Base-by-base conservation (phyloP, 2,329 filamentous ascomycete species). In the Sclerotinia subarctica region DNA sequence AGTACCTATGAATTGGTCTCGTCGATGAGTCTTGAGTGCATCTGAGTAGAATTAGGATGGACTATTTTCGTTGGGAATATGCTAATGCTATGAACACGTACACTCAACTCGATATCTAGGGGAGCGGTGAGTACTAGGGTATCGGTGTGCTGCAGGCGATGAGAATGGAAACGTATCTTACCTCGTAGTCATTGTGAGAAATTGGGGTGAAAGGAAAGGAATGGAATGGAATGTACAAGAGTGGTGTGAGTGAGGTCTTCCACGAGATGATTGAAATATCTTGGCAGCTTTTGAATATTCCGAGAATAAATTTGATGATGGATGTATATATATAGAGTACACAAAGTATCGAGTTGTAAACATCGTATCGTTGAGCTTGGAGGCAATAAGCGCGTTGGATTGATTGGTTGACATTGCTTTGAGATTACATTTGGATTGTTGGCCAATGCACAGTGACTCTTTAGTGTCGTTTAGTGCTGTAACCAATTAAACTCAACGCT, bases 1-100 rank as follows among this genome's bases (percentile, higher is more conserved):
- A 79, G 69, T 82, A 90, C 91, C 84, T 80, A 93, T 93, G 75
- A 97, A 88, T 79, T 97, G 94, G 78, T 97, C 94, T 77, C 94
- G 85, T 67, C 94, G 87, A 81, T 97, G 94, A 64, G 93, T 94
- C 85, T 96, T 88, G 76, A 86, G 82, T 58, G 85, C 84, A 81
- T 90, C 88, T 90, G 72, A 19, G 24, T n/a, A 53, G 21, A 44
- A 51, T 35, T 53, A 64, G 66, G 68, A 51, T 69, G 17, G 53
- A 32, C 10, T 32, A 6, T 15, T 32, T 17, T 44, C n/a, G 58
- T 46, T 62, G 42, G n/a, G n/a, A 35, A 66, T 49, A 46, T 38
- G 58, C 51, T 63, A 44, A 47, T 29, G 64, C 49, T 47, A 52
- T 60, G 63, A 21, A 54, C 60, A 81, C 88, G 81, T 79, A 92